Conservation (phyloP, 2,329 filamentous ascomycete genomes). For the Domatiomyces catenatus region DNA sequence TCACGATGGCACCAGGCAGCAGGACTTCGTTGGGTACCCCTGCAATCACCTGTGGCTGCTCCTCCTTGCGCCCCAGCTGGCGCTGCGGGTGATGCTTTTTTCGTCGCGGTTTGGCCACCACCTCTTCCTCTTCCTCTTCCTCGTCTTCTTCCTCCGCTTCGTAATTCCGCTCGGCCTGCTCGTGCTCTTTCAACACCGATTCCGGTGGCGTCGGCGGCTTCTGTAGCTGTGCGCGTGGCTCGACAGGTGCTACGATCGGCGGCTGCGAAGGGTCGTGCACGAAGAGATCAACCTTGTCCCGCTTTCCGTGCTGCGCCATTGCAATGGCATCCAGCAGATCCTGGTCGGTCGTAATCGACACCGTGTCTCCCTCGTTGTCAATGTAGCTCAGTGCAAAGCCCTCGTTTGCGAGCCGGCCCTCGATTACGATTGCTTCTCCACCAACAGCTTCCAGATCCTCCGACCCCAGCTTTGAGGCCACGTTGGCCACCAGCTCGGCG, state of each 20-base stretch:
- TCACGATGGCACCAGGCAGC: slow-evolving; percentile 83
- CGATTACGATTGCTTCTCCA: slow-evolving; percentile 59
- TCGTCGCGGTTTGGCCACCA: slow-evolving; percentile 23
- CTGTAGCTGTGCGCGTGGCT: slow-evolving; percentile 40
- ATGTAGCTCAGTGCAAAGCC: slow-evolving; percentile 92
- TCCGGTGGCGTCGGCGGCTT: slow-evolving; percentile 39
- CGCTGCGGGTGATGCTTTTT: slow-evolving; percentile 17
- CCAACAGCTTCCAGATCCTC: slow-evolving; percentile 67
- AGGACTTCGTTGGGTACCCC: slow-evolving; percentile 90
- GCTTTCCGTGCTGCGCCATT: slow-evolving; percentile 58
- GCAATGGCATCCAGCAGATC: slow-evolving; percentile 82
- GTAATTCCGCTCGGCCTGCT: slow-evolving; percentile 23
- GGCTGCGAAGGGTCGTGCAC: slow-evolving; percentile 86
- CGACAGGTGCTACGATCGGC: slow-evolving; percentile 51
- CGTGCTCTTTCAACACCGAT: slow-evolving; percentile 29
- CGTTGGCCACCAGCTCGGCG: slow-evolving; percentile 57
- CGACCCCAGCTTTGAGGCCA: slow-evolving; percentile 67
- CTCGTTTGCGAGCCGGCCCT: slow-evolving; percentile 58
- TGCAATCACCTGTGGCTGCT: slow-evolving; percentile 60
- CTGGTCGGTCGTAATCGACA: slow-evolving; percentile 90
- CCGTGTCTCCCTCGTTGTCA: slow-evolving; percentile 90
- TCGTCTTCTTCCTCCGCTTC: slow-evolving; percentile 26
- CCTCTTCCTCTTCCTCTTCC: slow-evolving; percentile 22
- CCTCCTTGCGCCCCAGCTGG: slow-evolving; percentile 39
- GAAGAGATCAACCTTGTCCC: slow-evolving; percentile 92